These are phyloP conservation scores for Teunomyces lycoperdinae DNA, from an alignment of 805 yeast genomes.

Conservation along the genomic window DNA sequence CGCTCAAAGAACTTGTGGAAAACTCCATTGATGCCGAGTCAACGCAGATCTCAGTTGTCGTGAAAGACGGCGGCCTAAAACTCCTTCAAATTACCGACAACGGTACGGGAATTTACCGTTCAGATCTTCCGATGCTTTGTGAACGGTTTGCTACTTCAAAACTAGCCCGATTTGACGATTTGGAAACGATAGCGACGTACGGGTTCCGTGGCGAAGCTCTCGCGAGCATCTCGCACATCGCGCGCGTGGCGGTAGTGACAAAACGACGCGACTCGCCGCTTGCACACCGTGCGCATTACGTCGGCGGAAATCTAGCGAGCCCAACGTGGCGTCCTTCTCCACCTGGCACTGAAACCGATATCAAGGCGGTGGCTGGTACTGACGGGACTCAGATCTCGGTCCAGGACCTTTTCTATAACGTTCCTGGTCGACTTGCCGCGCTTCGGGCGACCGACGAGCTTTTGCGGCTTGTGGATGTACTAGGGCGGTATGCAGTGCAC, in stretches of 20 bases:
- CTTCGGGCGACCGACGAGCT: slow-evolving; percentile 73
- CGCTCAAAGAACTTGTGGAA: slow-evolving; percentile 88
- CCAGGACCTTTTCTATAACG: slow-evolving; percentile 87
- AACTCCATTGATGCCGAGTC: slow-evolving; percentile 88
- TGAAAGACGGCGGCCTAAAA: slow-evolving; percentile 91
- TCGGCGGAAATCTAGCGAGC: slow-evolving; percentile 60
- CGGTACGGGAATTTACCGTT: slow-evolving; percentile 75
- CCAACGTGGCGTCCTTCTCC: slow-evolving; percentile 32
- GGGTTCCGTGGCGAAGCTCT: slow-evolving; percentile 98
- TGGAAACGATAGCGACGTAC: slow-evolving; percentile 67
- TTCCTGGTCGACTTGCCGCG: slow-evolving; percentile 73
- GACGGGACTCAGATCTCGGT: slow-evolving; percentile 82
- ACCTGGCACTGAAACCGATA: slow-evolving; percentile 35
- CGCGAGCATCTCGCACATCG: slow-evolving; percentile 88
- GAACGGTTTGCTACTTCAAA: slow-evolving; percentile 93
- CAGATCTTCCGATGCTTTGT: slow-evolving; percentile 78
- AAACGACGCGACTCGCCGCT: slow-evolving; percentile 57
- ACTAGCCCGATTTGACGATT: slow-evolving; percentile 68
- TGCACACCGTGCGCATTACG: slow-evolving; percentile 71
- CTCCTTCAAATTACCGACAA: slow-evolving; percentile 84
- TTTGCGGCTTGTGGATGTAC: slow-evolving; percentile 72
- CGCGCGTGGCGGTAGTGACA: slow-evolving; percentile 77
- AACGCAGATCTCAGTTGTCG: slow-evolving; percentile 68
- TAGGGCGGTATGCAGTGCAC: slow-evolving; percentile 81
- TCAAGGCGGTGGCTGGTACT: slow-evolving; percentile 80